Evolutionary conservation across 1,139 yeast species (phyloP), one percentile per base, ranked within the genome.

Genomic region (Yamadazyma spencermartinsiae): DNA sequence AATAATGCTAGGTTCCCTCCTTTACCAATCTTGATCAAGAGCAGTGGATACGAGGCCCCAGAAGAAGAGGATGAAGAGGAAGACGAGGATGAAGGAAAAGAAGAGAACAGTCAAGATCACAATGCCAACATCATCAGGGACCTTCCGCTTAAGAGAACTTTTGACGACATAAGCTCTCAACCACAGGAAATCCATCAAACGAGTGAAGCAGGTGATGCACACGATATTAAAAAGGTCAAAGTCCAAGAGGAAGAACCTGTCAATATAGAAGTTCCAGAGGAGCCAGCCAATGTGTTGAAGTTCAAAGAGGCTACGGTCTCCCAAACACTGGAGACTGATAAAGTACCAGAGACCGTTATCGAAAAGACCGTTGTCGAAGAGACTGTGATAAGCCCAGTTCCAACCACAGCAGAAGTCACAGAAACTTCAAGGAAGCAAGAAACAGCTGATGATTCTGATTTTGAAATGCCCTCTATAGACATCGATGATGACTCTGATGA

Each of bases 1-100:
- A 74, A 79, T 43, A 86, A 86, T 51, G 95, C 96, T 27, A 70
- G 94, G 48, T 77, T 88, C 49, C 96, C 96, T 2, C 76, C 87
- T 29, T 61, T 74, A 38, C 72, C 79, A 4, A 51, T 60, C 26
- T 62, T 68, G 37, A 59, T 65, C 35, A 62, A 56, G 24, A 58
- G 52, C 13, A 41, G 43, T 4, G 39, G 43, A 19, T 18, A 16
- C 8, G 35, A 36, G 2, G 47, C 42, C 3, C 58, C 51, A 19
- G 56, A 49, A 2, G 55, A 49, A 9, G 49, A 29, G 20, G 43
- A 21, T 12, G 40, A 26, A 12, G 39, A 39, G 11, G 44, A 34
- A 21, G 40, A 38, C 18, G 33, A 43, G 13, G 43, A 46, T 10
- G 36, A 35, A 14, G 52, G 35, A 14, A 52, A 38, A 6, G 50